Base-by-base conservation (phyloP, 257 asterid species). In the Primulina tabacum region DNA sequence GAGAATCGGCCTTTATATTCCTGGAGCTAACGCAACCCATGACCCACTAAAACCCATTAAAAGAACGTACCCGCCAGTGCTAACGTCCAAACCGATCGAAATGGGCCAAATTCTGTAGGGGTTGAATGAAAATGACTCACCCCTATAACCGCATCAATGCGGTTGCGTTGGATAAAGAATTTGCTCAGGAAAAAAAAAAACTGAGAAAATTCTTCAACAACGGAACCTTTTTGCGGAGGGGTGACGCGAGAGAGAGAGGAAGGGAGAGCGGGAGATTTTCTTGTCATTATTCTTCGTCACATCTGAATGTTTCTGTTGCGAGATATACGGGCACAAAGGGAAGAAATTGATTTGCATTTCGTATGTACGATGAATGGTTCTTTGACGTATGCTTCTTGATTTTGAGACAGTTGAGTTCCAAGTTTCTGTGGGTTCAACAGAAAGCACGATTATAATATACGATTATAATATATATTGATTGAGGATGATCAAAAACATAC, bases 11-110 rank as follows among this genome's bases (percentile, higher is more conserved):
- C 79, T 82, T 68, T 0, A 83, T 82, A 40, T 88, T 85, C 84
- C 87, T 92, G 78, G 97, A 92, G 88, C 92, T 90, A 65, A 87
- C 81, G 69, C 98, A 92, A 85, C 98, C 98, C 98, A 92, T 92
- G 83, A 78, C 87, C 88, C 82, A 72, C 86, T 81, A 83, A 84
- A 84, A 83, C 87, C 98, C 97, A 86, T 85, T 76, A 84, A 91
- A 75, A 52, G 80, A 77, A 78, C 30, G 30, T 28, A 28, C 69
- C 78, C 64, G 69, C 73, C n/a, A 52, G 68, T 37, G 74, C 29
- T 57, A 59, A 32, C 66, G 71, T 69, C 67, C 66, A 67, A 71
- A 69, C 79, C 83, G 79, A 79, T 74, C 87, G 4, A 78, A 12
- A 72, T 61, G 87, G 85, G 75, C 72, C 81, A 37, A 69, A 74